Conservation (phyloP, 495 filamentous ascomycete species). For the Venustampulla echinocandica region DNA sequence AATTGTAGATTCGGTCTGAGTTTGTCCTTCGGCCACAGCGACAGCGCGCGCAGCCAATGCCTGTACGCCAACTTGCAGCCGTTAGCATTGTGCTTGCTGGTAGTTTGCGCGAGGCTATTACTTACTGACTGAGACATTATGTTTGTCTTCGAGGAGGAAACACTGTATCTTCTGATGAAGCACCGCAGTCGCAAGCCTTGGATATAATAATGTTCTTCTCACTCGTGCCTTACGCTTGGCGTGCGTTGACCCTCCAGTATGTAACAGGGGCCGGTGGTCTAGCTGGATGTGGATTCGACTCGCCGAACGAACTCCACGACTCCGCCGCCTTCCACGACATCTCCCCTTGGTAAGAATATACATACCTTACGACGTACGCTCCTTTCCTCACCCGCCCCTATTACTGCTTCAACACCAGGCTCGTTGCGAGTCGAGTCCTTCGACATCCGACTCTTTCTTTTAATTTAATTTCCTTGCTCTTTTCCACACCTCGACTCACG, state of each 20-base stretch:
- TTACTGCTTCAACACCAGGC: constrained; percentile 18
- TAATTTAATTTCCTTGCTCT: constrained; percentile 15
- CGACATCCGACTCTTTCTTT: constrained; percentile 20
- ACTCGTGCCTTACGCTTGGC: too few relatives aligned
- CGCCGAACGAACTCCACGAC: too few relatives aligned
- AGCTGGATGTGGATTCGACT: too few relatives aligned
- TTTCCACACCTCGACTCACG: constrained; percentile 11
- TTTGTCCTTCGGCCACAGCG: constrained; percentile 68
- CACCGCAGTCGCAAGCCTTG: neutral
- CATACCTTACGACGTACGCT: too few relatives aligned
- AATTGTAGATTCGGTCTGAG: constrained; percentile 73
- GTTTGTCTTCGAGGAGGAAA: neutral
- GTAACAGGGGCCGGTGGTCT: too few relatives aligned
- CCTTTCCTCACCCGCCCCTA: neutral
- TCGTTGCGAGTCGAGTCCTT: constrained; percentile 18
- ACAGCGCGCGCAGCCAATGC: constrained; percentile 58
- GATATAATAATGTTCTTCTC: too few relatives aligned
- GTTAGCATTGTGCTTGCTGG: neutral
- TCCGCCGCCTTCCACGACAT: too few relatives aligned
- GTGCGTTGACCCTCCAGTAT: too few relatives aligned
- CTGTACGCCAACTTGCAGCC: constrained; percentile 32
- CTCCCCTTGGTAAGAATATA: too few relatives aligned
- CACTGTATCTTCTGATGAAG: neutral
- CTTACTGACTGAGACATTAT: constrained; percentile 19
- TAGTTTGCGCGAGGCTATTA: neutral